phyloP scores from a whole-genome alignment of 148 eudicot species.

The Pouteria glomerata region DNA sequence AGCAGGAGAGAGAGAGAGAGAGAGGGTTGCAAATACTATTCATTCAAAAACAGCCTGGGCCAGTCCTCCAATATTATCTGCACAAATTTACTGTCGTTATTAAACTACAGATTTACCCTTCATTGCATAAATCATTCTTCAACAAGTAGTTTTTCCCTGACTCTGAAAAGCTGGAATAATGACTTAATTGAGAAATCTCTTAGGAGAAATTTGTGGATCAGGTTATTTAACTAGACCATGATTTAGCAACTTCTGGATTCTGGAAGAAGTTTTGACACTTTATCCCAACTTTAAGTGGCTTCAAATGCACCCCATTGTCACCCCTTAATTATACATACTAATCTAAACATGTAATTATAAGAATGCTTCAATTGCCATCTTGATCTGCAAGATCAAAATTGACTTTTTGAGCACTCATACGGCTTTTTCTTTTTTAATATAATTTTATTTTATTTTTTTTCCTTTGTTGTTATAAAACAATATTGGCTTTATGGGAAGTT shows the following conservation, averaged over 20 bases:
- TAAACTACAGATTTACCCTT: too few species aligned
- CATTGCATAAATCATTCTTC: too few species aligned
- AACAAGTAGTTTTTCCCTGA: too few species aligned
- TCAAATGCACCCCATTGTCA: background rate
- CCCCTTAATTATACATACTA: too few species aligned
- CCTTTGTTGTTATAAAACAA: too few species aligned
- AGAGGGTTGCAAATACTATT: too few species aligned
- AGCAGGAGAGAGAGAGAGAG: too few species aligned
- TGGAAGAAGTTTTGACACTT: too few species aligned
- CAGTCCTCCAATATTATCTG: too few species aligned
- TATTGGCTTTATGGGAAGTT: too few species aligned
- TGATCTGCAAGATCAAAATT: background rate
- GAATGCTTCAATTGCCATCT: background rate
- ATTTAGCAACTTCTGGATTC: slow-evolving; percentile 10
- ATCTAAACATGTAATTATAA: background rate
- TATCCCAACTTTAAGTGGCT: background rate
- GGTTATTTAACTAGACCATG: slow-evolving; percentile 4
- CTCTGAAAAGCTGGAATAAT: background rate
- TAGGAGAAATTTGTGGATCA: background rate
- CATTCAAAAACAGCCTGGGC: too few species aligned
- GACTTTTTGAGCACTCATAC: background rate
- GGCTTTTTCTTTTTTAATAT: background rate
- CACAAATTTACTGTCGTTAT: too few species aligned
- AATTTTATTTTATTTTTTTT: background rate
- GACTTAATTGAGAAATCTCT: background rate